These are phyloP conservation scores for Ilex aquifolium DNA, from an alignment of 257 asterid genomes.

Conservation along the genomic window DNA sequence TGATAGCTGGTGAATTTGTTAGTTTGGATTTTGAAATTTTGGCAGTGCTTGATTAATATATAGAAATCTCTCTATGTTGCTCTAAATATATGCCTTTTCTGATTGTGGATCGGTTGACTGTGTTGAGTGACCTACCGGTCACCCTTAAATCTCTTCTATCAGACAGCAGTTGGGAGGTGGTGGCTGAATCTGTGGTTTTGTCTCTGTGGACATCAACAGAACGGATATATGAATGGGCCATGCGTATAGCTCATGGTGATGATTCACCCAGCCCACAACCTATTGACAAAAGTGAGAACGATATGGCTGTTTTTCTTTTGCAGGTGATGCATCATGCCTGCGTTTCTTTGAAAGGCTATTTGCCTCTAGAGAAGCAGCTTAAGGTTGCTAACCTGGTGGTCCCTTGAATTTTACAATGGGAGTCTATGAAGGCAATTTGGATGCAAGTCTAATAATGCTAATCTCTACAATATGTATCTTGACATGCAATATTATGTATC, in stretches of 20 bases:
- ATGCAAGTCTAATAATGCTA: too few relatives aligned
- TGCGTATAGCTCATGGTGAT: constrained; percentile 15
- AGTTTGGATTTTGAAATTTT: not conserved
- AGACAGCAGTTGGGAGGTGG: constrained; percentile 38
- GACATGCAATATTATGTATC: too few relatives aligned
- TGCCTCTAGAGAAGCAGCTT: constrained; percentile 66
- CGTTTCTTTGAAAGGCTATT: constrained; percentile 42
- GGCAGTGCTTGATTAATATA: not conserved
- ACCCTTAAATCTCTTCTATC: constrained; percentile 62
- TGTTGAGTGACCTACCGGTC: constrained; percentile 66
- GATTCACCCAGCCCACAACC: constrained; percentile 24
- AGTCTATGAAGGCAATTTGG: too few relatives aligned
- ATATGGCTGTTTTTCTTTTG: constrained; percentile 35
- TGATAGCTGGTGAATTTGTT: not conserved
- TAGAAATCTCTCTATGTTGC: not conserved
- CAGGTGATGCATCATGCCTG: constrained; percentile 59
- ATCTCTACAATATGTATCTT: too few relatives aligned
- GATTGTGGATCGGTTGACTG: constrained; percentile 40
- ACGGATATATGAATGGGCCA: constrained; percentile 54
- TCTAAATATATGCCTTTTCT: constrained; percentile 76
- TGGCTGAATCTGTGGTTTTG: constrained; percentile 57
- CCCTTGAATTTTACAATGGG: not conserved
- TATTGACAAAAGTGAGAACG: constrained; percentile 50
- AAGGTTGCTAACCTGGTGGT: constrained; percentile 64
- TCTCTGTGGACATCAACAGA: constrained; percentile 45